phyloP scores from a whole-genome alignment of 75 land plant species.

The Sequoia sempervirens region DNA sequence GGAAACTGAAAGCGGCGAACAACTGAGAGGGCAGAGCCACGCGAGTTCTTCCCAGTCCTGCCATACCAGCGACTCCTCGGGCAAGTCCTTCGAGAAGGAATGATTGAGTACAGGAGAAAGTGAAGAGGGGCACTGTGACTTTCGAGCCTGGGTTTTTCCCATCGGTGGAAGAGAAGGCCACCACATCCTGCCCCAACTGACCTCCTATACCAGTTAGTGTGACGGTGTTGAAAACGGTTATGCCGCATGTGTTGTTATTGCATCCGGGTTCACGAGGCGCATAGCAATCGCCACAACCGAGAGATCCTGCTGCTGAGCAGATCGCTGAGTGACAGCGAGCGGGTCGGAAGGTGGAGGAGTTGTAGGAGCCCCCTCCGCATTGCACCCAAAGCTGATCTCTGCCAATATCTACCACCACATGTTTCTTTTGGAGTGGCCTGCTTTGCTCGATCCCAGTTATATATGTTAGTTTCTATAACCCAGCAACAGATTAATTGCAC shows the following conservation, averaged over 20 bases:
- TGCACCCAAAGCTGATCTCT: slow-evolving; percentile 21
- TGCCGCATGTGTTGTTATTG: slow-evolving; percentile 20
- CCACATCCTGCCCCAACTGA: background rate
- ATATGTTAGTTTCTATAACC: too few species aligned
- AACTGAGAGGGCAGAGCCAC: too few species aligned
- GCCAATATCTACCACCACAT: slow-evolving; percentile 20
- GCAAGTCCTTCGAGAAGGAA: too few species aligned
- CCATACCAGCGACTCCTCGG: too few species aligned
- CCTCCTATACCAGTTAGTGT: background rate
- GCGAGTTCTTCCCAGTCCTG: too few species aligned
- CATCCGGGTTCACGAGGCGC: slow-evolving; percentile 9
- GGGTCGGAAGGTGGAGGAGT: slow-evolving; percentile 15
- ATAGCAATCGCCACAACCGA: slow-evolving; percentile 14
- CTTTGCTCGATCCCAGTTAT: slow-evolving; percentile 2
- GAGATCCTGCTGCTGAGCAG: slow-evolving; percentile 6
- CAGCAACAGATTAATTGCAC: too few species aligned
- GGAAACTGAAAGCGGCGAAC: too few species aligned
- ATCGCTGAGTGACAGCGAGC: slow-evolving; percentile 11
- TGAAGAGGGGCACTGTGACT: too few species aligned
- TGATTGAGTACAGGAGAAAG: too few species aligned
- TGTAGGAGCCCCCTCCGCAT: slow-evolving; percentile 4
- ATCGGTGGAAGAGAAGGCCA: too few species aligned
- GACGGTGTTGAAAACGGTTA: slow-evolving; percentile 7
- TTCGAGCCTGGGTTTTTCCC: too few species aligned
- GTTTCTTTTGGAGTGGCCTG: slow-evolving; percentile 5